Base-by-base conservation (phyloP, 345 rosid genomes). In the Aquilaria yunnanensis region DNA sequence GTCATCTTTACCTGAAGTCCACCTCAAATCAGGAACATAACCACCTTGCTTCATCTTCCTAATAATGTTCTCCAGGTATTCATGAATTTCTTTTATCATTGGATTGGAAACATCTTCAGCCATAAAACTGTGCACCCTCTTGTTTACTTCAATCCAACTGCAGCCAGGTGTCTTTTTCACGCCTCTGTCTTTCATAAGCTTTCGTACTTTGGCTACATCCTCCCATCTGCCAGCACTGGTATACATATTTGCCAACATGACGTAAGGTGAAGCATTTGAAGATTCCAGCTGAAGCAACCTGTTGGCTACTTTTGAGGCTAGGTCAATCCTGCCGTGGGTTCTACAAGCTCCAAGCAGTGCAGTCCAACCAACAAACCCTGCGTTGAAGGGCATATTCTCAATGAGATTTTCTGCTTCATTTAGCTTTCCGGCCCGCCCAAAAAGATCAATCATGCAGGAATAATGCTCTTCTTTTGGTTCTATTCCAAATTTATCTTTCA, bases 21-120 rank as follows among this genome's bases (percentile, higher is more conserved):
- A 89, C 60, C 72, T 80, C 73, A 81, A 64, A 63, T 84, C 93
- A 16, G 90, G 90, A 23, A 85, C 93, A 63, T 92, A 89, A 12
- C 98, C 98, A 52, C 75, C 71, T 66, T 5, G 62, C 80, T 73
- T 89, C 69, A 92, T 89, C 77, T 83, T 86, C 71, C 58, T 67
- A 54, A 66, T 50, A 83, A 90, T 75, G 80, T 79, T 89, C 64
- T 83, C 92, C 74, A 90, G 61, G 70, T 77, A 87, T 60, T 60
- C 65, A 32, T 77, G 68, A 49, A 86, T 85, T 65, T 81, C 78
- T 13, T 78, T 77, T 51, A 90, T 88, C 89, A 84, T 76, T 0
- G 97, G 94, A 61, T 90, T 97, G 16, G 89, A 81, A 73, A 77
- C 70, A 74, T 93, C 97, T 79, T 84, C 98, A 2, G 96, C 94